phyloP scores from a whole-genome alignment of 2,329 filamentous ascomycete genomes.

The Clathrospora elynae region DNA sequence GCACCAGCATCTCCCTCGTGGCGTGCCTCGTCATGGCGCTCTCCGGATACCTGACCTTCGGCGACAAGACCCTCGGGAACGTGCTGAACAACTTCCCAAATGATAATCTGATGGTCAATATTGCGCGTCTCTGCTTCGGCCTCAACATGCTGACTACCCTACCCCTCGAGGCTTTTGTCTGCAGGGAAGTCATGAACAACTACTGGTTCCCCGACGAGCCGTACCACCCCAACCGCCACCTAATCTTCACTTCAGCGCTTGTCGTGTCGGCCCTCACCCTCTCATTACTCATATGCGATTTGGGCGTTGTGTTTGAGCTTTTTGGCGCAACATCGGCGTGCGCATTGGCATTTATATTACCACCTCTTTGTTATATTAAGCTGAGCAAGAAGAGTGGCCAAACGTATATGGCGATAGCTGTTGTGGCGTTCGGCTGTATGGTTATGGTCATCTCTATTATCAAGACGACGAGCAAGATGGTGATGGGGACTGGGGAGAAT shows the following conservation, averaged over 20 bases:
- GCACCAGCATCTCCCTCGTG: constrained; percentile 85
- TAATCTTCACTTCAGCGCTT: constrained; percentile 81
- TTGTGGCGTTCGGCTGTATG: constrained; percentile 74
- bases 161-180: constrained; percentile 96
- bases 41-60: constrained; percentile 89
- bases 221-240: constrained; percentile 81
- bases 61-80: constrained; percentile 88
- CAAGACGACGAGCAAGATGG: constrained; percentile 39
- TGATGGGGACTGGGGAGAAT: constrained; percentile 26
- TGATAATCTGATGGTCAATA: constrained; percentile 90
- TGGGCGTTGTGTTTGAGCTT: constrained; percentile 92
- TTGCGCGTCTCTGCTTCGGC: constrained; percentile 92
- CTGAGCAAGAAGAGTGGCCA: constrained; percentile 79
- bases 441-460: constrained; percentile 72
- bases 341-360: constrained; percentile 91
- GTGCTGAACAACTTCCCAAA: constrained; percentile 96
- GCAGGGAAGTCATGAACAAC: constrained; percentile 92
- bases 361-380: constrained; percentile 94
- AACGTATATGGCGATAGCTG: constrained; percentile 72
- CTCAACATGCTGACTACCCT: constrained; percentile 98
- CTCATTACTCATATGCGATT: constrained; percentile 85
- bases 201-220: constrained; percentile 76
- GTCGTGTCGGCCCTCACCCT: constrained; percentile 79
- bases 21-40: constrained; percentile 89
- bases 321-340: constrained; percentile 95